phyloP scores from a whole-genome alignment of 331 rosid species.

The Erythrophleum ivorense region DNA sequence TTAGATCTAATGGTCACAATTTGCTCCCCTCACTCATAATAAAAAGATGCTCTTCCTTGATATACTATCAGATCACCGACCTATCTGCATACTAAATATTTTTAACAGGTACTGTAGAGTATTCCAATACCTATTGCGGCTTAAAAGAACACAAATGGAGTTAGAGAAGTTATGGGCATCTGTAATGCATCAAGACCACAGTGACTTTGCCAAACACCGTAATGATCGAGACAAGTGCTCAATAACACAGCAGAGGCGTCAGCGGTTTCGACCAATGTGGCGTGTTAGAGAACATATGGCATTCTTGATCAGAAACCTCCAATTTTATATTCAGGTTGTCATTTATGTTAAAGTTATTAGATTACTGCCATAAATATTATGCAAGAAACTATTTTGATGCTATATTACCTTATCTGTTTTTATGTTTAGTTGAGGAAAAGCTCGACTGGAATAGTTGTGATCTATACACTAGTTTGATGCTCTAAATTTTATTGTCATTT shows the following conservation, averaged over 20 bases:
- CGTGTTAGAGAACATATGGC: conserved; percentile 97
- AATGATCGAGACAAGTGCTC: conserved; percentile 59
- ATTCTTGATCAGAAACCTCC: conserved; percentile 96
- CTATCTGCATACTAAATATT: not conserved
- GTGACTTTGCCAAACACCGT: conserved; percentile 68
- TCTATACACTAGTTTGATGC: too few species aligned
- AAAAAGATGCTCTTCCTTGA: too few species aligned
- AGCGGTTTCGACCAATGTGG: conserved; percentile 85
- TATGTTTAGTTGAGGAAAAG: too few species aligned
- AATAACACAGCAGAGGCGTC: conserved; percentile 61
- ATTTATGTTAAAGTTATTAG: conserved; percentile 24
- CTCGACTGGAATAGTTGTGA: too few species aligned
- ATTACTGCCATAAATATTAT: conserved; percentile 1
- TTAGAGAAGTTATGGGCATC: conserved; percentile 97
- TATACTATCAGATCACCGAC: too few species aligned
- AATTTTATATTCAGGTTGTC: conserved; percentile 90
- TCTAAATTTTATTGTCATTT: too few species aligned
- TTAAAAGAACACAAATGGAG: conserved; percentile 96
- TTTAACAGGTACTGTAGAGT: conserved; percentile 78
- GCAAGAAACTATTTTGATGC: not conserved
- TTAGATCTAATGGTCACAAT: too few species aligned
- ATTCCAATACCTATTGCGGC: conserved; percentile 87
- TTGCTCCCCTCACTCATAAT: too few species aligned
- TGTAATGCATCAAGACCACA: conserved; percentile 90
- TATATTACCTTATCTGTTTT: too few species aligned